Base-by-base conservation (phyloP, 257 asterid genomes). In the Scutellaria minor region DNA sequence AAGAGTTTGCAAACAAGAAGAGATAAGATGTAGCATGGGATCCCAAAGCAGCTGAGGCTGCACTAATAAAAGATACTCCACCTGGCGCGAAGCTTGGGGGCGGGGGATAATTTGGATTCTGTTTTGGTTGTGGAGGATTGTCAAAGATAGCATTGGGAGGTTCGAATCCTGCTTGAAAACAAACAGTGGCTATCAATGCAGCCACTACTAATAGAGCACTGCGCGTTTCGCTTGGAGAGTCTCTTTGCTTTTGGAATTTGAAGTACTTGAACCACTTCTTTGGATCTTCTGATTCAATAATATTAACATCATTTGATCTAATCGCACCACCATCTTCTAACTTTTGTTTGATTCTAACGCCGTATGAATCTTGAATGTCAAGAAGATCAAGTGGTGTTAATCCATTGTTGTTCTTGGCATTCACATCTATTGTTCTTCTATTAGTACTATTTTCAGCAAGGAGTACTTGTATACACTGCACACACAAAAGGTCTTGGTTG, bases 161-260 rank as follows among this genome's bases (percentile, higher is more conserved):
- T 27, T 11, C 62, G 2, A 72, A 4, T 1, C 75, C 84, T 0
- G 84, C 81, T 71, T 75, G 76, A 13, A 70, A 80, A 14, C 78
- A 62, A 0, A 76, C 76, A 0, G 78, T 75, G 8, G 78, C 81
- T 20, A 80, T 71, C 0, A 80, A 53, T 10, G 80, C 78, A 9
- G 75, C 81, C 13, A 76, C 77, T 2, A 80, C 78, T 18, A 71
- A 22, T 1, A 80, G 78, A 2, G 81, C 44, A 7, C 47, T 72
- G 3, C 78, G 76, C 3, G 76, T 41, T 2, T 76, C 68, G n/a
- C 73, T 51, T 0, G 81, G 76, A 1, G 76, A 75, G 20, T 80
- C 84, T 39, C 78, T 61, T 18, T 51, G 51, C 64, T 1, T 63
- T 22, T 79, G 75, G 67, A 69, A 80, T 47, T 72, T 70, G 71